Evolutionary conservation across 176 grass and related monocot species (phyloP).

Genomic region (Chrysopogon serrulatus): DNA sequence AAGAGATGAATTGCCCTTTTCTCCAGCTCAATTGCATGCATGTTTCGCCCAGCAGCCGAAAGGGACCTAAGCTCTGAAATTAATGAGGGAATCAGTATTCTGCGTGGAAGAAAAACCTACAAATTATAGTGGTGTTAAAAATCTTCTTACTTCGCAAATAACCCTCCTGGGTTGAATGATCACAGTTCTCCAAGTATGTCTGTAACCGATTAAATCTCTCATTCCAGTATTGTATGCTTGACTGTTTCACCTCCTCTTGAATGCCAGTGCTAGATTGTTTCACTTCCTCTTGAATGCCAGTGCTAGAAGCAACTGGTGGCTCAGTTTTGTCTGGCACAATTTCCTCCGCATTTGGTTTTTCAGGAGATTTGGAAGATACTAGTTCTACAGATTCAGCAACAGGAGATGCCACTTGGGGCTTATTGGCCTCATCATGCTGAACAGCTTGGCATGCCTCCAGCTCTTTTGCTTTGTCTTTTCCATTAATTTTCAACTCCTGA

Average conservation of each 20-base stretch:
- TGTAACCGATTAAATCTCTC: conserved; percentile 74
- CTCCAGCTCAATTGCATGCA: conserved; percentile 79
- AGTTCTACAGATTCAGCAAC: conserved; percentile 17
- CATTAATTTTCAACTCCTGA: conserved; percentile 44
- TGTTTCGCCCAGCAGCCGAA: conserved; percentile 68
- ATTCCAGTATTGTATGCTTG: conserved; percentile 49
- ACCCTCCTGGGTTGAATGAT: conserved; percentile 81
- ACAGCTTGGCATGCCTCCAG: conserved; percentile 29
- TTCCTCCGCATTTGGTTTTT: conserved; percentile 12
- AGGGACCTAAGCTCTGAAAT: conserved; percentile 73
- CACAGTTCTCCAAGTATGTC: conserved; percentile 65
- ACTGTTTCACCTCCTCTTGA: conserved; percentile 22
- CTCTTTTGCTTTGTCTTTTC: conserved; percentile 31
- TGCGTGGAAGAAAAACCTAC: not conserved
- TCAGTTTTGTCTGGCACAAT: conserved; percentile 18
- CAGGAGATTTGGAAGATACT: conserved; percentile 7
- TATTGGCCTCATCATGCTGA: conserved; percentile 29
- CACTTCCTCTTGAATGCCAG: conserved; percentile 7
- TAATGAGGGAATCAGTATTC: conserved; percentile 19
- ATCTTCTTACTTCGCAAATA: conserved; percentile 77
- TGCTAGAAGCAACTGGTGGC: conserved; percentile 11
- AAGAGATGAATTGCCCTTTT: conserved; percentile 89
- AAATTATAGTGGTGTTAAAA: not conserved
- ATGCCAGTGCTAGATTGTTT: conserved; percentile 6
- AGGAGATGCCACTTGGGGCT: conserved; percentile 24